These are phyloP conservation scores for Venturia aucupariae DNA, from an alignment of 2,329 filamentous ascomycete species.

Conservation along the genomic window DNA sequence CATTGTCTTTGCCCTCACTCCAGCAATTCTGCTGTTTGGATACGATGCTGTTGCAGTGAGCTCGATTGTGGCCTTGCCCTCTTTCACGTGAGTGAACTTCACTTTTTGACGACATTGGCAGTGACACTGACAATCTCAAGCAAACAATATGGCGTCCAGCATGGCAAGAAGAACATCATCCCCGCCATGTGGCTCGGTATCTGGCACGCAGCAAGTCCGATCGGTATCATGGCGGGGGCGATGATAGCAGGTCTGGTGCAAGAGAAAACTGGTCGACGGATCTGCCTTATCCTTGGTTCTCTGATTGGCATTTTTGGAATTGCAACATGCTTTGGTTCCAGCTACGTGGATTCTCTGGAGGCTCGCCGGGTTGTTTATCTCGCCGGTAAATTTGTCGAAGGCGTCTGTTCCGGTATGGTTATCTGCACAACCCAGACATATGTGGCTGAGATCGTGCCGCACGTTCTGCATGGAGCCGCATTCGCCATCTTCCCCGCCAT, in stretches of 20 bases:
- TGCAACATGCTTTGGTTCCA: conserved; percentile 4
- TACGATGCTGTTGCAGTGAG: conserved; percentile 3
- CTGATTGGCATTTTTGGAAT: background rate
- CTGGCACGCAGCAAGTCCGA: background rate
- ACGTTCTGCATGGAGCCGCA: conserved; percentile 36
- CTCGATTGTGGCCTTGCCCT: background rate
- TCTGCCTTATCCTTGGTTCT: background rate
- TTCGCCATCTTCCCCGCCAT: conserved; percentile 43
- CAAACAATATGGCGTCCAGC: background rate
- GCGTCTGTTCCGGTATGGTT: background rate
- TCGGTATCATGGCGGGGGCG: background rate
- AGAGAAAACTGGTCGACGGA: background rate
- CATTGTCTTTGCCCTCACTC: background rate
- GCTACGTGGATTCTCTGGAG: background rate
- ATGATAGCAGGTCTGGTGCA: conserved; percentile 2
- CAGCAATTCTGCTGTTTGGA: background rate
- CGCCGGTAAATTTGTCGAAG: conserved; percentile 1
- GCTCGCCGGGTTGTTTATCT: background rate
- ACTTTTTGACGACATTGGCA: background rate
- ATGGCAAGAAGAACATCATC: background rate
- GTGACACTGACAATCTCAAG: background rate
- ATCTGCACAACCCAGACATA: conserved; percentile 28
- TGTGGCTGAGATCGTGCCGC: conserved; percentile 42
- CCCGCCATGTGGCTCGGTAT: background rate
- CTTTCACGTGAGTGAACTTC: background rate